Conservation (phyloP, 306 rosid genomes). For the Corylus heterophylla region DNA sequence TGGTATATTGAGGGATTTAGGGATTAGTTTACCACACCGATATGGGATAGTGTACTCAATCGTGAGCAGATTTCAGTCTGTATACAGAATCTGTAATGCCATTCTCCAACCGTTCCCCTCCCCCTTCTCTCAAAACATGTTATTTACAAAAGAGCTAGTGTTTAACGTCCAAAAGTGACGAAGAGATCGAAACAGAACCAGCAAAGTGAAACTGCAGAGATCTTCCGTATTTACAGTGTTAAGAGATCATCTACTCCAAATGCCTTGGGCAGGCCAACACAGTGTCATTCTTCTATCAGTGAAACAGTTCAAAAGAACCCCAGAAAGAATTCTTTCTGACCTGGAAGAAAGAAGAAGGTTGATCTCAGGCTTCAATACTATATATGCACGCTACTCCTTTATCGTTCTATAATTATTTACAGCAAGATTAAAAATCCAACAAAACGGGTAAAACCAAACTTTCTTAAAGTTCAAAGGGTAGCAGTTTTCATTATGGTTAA, state of each 20-base stretch:
- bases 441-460: background rate
- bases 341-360: constrained; percentile 9
- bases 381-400: background rate
- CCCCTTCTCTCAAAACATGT: background rate
- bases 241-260: background rate
- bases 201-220: background rate
- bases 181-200: constrained; percentile 1
- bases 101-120: background rate
- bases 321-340: background rate
- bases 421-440: background rate
- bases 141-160: background rate
- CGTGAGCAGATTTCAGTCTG: background rate
- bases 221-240: background rate
- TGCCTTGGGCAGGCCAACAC: background rate
- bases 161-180: background rate
- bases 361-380: background rate
- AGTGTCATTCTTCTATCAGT: background rate
- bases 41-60: too few relatives aligned
- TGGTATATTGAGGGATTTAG: too few relatives aligned
- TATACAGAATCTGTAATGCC: background rate
- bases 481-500: background rate
- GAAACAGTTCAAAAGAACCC: background rate
- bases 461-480: background rate
- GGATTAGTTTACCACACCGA: too few relatives aligned
- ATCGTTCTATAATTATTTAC: background rate